A percentile compares a stretch with the other conserved stretches of the same genome.
These are phyloP conservation scores for Dothiorella sarmentorum DNA, from an alignment of 2,329 filamentous ascomycete species.

Conservation along the genomic window DNA sequence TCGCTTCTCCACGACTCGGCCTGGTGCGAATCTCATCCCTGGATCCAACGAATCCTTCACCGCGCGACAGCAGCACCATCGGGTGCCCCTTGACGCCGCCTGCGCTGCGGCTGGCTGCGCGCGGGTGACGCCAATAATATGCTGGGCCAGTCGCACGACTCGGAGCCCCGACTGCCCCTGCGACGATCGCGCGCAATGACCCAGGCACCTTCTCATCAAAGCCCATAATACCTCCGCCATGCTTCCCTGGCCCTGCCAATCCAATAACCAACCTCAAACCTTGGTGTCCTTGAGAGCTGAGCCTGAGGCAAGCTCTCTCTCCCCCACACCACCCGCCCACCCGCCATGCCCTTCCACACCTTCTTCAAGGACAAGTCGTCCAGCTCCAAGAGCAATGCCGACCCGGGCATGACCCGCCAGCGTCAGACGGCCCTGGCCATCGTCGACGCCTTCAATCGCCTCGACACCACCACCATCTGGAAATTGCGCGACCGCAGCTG, in stretches of 20 bases:
- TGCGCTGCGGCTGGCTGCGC: not conserved
- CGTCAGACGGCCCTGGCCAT: constrained; percentile 25
- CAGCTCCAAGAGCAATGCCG: not conserved
- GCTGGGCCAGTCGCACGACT: not conserved
- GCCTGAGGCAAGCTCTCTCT: too few species aligned
- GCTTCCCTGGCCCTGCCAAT: constrained; percentile 1
- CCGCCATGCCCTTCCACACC: not conserved
- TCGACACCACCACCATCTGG: constrained; percentile 12
- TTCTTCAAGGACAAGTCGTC: constrained; percentile 3
- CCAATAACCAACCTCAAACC: not conserved
- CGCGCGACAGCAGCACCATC: too few species aligned
- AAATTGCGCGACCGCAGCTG: constrained; percentile 4
- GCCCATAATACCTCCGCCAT: constrained; percentile 14
- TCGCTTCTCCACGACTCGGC: too few species aligned
- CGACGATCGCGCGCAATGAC: not conserved
- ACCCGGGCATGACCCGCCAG: constrained; percentile 22
- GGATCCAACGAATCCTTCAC: too few species aligned
- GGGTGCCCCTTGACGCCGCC: too few species aligned
- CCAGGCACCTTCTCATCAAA: too few species aligned
- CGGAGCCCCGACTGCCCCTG: not conserved
- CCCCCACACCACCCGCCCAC: not conserved
- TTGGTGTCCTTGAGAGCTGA: too few species aligned
- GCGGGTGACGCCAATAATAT: not conserved
- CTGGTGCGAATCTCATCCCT: too few species aligned
- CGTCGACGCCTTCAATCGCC: constrained; percentile 18